Conservation (phyloP, 148 eudicot genomes). For the Vaccinium macrocarpon region DNA sequence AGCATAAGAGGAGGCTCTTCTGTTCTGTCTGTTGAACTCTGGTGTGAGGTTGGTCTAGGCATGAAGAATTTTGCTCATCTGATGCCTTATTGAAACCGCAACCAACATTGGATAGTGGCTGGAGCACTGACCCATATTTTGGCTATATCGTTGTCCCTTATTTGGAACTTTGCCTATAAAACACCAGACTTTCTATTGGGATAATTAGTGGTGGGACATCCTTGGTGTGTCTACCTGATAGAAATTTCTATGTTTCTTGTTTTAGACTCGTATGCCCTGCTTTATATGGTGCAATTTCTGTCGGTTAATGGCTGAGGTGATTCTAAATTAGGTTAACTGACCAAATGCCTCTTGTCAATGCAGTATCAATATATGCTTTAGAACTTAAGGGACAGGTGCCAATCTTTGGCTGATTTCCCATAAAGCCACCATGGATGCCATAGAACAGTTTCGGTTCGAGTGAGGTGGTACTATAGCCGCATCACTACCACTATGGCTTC, state of each 20-base stretch:
- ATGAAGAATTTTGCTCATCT: conserved; percentile 3
- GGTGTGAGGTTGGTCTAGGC: conserved; percentile 2
- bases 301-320: not conserved
- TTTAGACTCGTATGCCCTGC: not conserved
- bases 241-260: not conserved
- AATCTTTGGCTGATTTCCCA: not conserved
- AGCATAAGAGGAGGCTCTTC: not conserved
- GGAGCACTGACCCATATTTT: not conserved
- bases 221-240: not conserved
- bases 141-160: not conserved
- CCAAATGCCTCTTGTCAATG: not conserved
- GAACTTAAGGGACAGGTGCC: not conserved
- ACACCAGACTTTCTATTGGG: not conserved
- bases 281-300: not conserved
- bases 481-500: not conserved
- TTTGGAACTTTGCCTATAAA: not conserved
- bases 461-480: not conserved
- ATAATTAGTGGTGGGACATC: not conserved
- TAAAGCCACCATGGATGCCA: not conserved
- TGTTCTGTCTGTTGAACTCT: not conserved
- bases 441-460: not conserved
- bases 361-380: not conserved
- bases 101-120: not conserved
- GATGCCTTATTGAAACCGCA: not conserved
- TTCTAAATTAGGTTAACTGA: not conserved